Evolutionary conservation across 805 yeast species (phyloP).

Genomic region (Candida sakaeoensis): DNA sequence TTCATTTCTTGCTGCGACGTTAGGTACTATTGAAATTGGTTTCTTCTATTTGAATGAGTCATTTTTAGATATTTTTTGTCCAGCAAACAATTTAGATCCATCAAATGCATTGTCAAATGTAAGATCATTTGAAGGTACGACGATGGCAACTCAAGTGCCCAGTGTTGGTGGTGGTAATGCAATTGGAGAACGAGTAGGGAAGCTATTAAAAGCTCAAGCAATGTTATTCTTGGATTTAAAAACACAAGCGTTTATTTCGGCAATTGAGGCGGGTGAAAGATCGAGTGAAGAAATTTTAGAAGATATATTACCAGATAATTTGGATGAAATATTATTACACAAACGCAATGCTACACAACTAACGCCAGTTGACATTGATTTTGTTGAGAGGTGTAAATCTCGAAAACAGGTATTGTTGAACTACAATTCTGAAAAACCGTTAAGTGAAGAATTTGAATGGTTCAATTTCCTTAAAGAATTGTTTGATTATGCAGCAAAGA

Average conservation of each 20-base stretch:
- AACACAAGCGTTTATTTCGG: conserved; percentile 93
- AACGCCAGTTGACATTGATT: conserved; percentile 77
- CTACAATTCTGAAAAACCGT: conserved; percentile 43
- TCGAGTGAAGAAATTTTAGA: conserved; percentile 64
- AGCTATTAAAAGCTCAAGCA: conserved; percentile 76
- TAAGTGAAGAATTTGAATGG: conserved; percentile 82
- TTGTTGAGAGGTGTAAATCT: conserved; percentile 66
- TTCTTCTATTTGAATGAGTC: conserved; percentile 81
- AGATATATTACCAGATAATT: conserved; percentile 67
- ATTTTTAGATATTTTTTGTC: conserved; percentile 84
- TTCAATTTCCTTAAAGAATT: conserved; percentile 74
- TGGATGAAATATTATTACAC: conserved; percentile 45
- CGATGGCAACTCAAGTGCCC: conserved; percentile 13
- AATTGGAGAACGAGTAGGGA: conserved; percentile 45
- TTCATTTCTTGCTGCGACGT: conserved; percentile 80
- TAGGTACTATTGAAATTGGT: conserved; percentile 83
- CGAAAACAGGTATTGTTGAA: conserved; percentile 61
- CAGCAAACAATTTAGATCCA: conserved; percentile 56
- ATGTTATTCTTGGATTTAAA: conserved; percentile 79
- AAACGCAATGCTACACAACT: conserved; percentile 38
- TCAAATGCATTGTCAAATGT: conserved; percentile 31
- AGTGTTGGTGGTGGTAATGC: conserved; percentile 28
- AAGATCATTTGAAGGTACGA: conserved; percentile 2
- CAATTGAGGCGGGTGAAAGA: conserved; percentile 62
- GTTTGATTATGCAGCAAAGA: conserved; percentile 72